Evolutionary conservation across 495 filamentous ascomycete genomes (phyloP), one percentile per base, ranked within the genome.

Genomic region (Tuber melanosporum): DNA sequence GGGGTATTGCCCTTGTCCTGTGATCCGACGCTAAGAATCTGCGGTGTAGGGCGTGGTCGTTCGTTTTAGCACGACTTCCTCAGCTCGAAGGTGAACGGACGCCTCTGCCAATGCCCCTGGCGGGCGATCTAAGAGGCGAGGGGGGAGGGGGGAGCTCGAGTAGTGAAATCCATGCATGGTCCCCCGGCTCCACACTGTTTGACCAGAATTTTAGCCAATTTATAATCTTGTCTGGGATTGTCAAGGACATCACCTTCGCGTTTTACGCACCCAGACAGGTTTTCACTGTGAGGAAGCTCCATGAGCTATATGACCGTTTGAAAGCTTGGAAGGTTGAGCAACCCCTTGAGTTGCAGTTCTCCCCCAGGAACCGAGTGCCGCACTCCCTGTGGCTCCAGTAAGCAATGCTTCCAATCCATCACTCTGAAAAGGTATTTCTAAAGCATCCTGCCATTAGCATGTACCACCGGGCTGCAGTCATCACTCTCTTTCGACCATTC

Each of bases 401-500:
- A 76, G 26, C 71, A 78, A 83, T 74, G 43, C 78, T 73, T 57
- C 45, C 32, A 57, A 71, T 26, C 42, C 20, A 36, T 36, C 39
- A 43, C 69, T 73, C 78, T 81, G 41, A 80, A 57, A 70, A 22
- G 43, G 22, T 42, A 45, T 45, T 39, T 79, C 78, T 80, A 79
- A 80, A 77, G 20, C 52, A 71, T 4, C 15, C 57, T 72, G 15
- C 19, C 49, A 26, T 22, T 75, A 91, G 90, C 82, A 90, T 91
- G 89, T 89, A 90, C 73, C 90, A 90, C 76, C 88, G 91, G 75
- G 90, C 88, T 71, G 87, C 88, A 41, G 88, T 90, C 72, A 84
- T 91, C 19, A 86, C 89, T 26, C 86, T 92, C 26, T 92, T 91
- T 78, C 87, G 89, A 1, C 91, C 91, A 0, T 86, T 92, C 43